These are phyloP conservation scores for Pseudozyma thailandica DNA, from an alignment of 1,284 basidiomycete genomes.

Conservation along the genomic window DNA sequence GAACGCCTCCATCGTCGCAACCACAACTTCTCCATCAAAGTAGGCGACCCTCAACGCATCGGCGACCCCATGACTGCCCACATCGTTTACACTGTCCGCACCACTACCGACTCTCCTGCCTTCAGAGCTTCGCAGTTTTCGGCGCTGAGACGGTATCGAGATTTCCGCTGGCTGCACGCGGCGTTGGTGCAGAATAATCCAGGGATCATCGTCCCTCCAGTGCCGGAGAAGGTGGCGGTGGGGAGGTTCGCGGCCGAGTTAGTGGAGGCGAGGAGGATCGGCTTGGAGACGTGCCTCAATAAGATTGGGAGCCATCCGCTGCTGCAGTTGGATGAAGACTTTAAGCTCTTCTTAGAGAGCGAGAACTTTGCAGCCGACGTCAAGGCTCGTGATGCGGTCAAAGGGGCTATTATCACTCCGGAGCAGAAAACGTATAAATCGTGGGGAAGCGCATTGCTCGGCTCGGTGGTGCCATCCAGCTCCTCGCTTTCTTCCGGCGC, in stretches of 20 bases:
- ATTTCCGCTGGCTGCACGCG: slow-evolving; percentile 97
- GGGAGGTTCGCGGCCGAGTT: slow-evolving; percentile 69
- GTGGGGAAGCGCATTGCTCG: slow-evolving; percentile 39
- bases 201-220: slow-evolving; percentile 94
- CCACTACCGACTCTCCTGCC: slow-evolving; percentile 51
- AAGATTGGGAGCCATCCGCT: slow-evolving; percentile 69
- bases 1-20: slow-evolving; percentile 13
- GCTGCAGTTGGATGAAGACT: slow-evolving; percentile 69
- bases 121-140: slow-evolving; percentile 68
- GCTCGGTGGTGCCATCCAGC: slow-evolving; percentile 46
- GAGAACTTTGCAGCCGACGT: slow-evolving; percentile 69
- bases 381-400: slow-evolving; percentile 75
- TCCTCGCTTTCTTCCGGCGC: slow-evolving; percentile 46
- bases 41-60: slow-evolving; percentile 65
- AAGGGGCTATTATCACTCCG: slow-evolving; percentile 63
- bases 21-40: slow-evolving; percentile 56
- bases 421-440: slow-evolving; percentile 65
- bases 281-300: slow-evolving; percentile 68
- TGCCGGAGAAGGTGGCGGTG: slow-evolving; percentile 93
- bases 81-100: slow-evolving; percentile 70
- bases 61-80: slow-evolving; percentile 65
- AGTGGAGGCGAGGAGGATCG: slow-evolving; percentile 69
- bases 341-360: slow-evolving; percentile 69
- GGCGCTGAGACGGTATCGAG: slow-evolving; percentile 91
- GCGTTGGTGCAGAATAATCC: slow-evolving; percentile 90